phyloP scores from a whole-genome alignment of 1,284 basidiomycete genomes.

The Ceratobasidium sp. region DNA sequence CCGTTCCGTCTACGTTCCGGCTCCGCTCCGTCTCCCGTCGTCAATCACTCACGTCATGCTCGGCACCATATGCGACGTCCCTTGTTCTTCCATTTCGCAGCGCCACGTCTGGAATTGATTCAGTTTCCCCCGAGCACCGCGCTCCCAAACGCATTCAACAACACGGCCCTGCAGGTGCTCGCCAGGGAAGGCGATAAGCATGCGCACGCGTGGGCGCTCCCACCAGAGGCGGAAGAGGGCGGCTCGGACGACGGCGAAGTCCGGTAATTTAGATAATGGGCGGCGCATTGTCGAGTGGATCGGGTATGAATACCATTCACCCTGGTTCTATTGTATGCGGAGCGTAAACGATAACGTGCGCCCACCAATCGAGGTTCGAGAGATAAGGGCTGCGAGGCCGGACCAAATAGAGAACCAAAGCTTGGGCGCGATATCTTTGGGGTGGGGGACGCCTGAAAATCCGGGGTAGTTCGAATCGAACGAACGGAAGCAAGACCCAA shows the following conservation, averaged over 20 bases:
- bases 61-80: conserved; percentile 41
- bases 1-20: conserved; percentile 56
- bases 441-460: conserved; percentile 15
- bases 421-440: conserved; percentile 33
- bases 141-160: conserved; percentile 78
- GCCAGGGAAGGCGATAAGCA: not conserved
- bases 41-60: conserved; percentile 52
- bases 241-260: conserved; percentile 53
- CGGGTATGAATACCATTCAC: conserved; percentile 57
- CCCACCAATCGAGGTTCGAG: not conserved
- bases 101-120: conserved; percentile 62
- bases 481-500: conserved; percentile 1
- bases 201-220: conserved; percentile 50
- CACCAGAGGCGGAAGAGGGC: conserved; percentile 45
- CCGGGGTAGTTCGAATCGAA: conserved; percentile 39
- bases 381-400: not conserved
- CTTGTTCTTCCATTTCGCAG: conserved; percentile 54
- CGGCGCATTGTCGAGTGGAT: not conserved
- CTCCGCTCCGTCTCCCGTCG: conserved; percentile 51
- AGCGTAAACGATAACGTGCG: conserved; percentile 5
- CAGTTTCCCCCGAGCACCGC: conserved; percentile 64
- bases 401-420: conserved; percentile 29
- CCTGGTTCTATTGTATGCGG: too few relatives aligned
- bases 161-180: conserved; percentile 68
- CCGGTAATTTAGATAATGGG: conserved; percentile 53